phyloP scores from a whole-genome alignment of 2,329 filamentous ascomycete genomes.

The Trichophaea hybrida region DNA sequence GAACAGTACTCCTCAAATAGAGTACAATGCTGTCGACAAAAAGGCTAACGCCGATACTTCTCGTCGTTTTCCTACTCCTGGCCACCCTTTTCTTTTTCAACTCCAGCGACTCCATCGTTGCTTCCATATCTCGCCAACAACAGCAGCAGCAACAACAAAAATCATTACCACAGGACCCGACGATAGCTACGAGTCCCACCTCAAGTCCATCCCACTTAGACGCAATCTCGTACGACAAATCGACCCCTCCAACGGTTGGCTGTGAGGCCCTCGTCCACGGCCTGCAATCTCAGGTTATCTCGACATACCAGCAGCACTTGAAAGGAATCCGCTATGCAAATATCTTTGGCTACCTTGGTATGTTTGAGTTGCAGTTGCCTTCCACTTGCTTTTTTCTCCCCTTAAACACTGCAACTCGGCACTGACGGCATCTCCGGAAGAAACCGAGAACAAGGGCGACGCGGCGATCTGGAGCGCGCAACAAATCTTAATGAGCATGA shows the following conservation, averaged over 20 bases:
- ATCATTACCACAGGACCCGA: no score
- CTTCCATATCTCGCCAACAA: neutral
- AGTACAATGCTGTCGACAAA: neutral
- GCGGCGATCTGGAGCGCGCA: constrained; percentile 5
- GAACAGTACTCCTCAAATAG: no score
- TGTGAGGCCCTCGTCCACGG: constrained; percentile 20
- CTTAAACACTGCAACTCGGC: no score
- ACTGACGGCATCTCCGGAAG: neutral
- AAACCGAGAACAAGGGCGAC: constrained; percentile 9
- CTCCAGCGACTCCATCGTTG: neutral
- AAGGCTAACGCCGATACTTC: neutral
- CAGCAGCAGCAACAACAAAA: no score
- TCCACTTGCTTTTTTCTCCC: no score
- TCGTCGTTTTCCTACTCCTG: constrained; percentile 1
- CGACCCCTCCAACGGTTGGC: constrained; percentile 25
- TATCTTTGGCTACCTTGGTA: constrained; percentile 3
- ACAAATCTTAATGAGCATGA: constrained; percentile 4
- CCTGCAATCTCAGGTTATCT: neutral
- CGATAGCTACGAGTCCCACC: no score
- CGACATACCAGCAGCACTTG: neutral
- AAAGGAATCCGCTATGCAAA: constrained; percentile 8
- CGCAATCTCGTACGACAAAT: constrained; percentile 5
- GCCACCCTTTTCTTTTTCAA: neutral
- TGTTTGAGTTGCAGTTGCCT: neutral
- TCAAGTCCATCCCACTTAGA: neutral